Percentiles rank a stretch among this genome's conserved stretches.
These are phyloP conservation scores for Pulveroboletus sp. DNA, from an alignment of 768 basidiomycete species.

Conservation along the genomic window DNA sequence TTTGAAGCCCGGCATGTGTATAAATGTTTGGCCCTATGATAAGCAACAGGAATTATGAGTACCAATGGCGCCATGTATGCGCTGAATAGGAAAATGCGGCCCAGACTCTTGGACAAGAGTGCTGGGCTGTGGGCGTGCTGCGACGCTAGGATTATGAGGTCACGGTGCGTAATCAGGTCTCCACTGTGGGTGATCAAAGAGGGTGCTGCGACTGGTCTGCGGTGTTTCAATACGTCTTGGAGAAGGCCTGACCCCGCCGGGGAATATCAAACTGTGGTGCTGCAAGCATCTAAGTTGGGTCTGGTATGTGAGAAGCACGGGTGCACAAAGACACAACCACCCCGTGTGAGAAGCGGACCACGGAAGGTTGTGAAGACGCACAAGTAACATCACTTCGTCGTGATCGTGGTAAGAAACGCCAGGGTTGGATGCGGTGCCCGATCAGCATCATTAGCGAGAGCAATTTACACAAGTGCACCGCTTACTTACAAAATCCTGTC, in stretches of 20 bases:
- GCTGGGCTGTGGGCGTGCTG: slow-evolving; percentile 23
- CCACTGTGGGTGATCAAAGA: slow-evolving; percentile 21
- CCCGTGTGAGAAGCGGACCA: slow-evolving; percentile 22
- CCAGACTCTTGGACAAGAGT: slow-evolving; percentile 12
- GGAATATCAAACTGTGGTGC: slow-evolving; percentile 22
- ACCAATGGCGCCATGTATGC: slow-evolving; percentile 1
- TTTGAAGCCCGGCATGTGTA: not conserved
- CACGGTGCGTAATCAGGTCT: slow-evolving; percentile 16
- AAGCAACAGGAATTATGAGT: no score
- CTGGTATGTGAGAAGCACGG: slow-evolving; percentile 18
- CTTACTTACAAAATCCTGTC: slow-evolving; percentile 17
- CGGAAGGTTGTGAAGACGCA: slow-evolving; percentile 5
- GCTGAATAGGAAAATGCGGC: slow-evolving; percentile 2
- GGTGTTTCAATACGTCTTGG: slow-evolving; percentile 18
- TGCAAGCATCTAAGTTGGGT: slow-evolving; percentile 12
- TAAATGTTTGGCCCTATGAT: not conserved
- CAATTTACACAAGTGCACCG: slow-evolving; percentile 9
- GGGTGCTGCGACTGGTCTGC: slow-evolving; percentile 18
- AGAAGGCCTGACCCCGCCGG: slow-evolving; percentile 9
- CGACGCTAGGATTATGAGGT: slow-evolving; percentile 15
- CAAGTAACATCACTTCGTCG: slow-evolving; percentile 5
- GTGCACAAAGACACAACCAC: slow-evolving; percentile 6
- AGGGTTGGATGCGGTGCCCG: slow-evolving; percentile 19
- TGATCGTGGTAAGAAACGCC: slow-evolving; percentile 18
- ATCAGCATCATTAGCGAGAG: slow-evolving; percentile 18